Percentiles rank a stretch among this genome's conserved stretches.
These are phyloP conservation scores for Penicillium sp. DNA, from an alignment of 2,329 filamentous ascomycete species.

Conservation along the genomic window DNA sequence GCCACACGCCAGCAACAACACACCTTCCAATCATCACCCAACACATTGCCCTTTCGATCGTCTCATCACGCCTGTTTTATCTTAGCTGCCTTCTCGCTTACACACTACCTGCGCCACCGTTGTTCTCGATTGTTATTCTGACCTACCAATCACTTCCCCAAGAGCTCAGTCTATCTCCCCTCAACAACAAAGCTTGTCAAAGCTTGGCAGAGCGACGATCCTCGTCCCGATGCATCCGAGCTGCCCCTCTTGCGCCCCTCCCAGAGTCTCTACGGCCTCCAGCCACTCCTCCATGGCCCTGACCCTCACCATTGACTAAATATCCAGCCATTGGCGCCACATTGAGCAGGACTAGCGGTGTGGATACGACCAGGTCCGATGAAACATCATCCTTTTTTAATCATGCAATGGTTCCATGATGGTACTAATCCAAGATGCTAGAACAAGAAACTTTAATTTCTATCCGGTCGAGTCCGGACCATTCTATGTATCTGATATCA, in stretches of 20 bases:
- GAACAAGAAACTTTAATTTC: neutral
- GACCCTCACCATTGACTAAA: neutral
- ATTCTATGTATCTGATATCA: neutral
- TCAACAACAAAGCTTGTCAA: conserved; percentile 24
- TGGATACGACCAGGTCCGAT: neutral
- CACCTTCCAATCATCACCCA: neutral
- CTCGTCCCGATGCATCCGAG: conserved; percentile 17
- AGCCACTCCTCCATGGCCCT: neutral
- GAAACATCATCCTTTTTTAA: neutral
- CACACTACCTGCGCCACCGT: neutral
- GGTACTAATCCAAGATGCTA: neutral
- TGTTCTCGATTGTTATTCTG: neutral
- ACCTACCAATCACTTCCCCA: neutral
- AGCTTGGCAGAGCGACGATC: conserved; percentile 23
- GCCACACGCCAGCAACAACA: neutral
- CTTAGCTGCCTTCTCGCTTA: neutral
- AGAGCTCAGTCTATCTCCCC: neutral
- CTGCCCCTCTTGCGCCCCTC: conserved; percentile 3
- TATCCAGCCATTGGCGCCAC: conserved; percentile 6
- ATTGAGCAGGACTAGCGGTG: conserved; percentile 3
- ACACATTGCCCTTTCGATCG: neutral
- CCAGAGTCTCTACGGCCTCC: neutral
- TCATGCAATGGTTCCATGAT: neutral
- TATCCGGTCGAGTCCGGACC: neutral
- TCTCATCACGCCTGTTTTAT: neutral